phyloP scores from a whole-genome alignment of 2,329 filamentous ascomycete genomes.

The Verticillium klebahnii region DNA sequence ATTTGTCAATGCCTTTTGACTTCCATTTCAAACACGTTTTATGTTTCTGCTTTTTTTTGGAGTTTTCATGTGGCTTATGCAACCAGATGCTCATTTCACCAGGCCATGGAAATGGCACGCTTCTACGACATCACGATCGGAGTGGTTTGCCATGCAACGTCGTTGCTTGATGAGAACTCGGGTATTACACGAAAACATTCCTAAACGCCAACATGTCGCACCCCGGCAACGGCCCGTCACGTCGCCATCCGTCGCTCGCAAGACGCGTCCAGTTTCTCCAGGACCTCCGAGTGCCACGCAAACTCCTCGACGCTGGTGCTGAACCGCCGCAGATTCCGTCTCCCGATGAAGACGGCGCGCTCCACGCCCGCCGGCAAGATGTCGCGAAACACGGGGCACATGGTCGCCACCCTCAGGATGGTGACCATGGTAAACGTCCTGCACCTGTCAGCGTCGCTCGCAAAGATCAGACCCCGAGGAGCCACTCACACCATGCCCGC shows the following conservation, averaged over 20 bases:
- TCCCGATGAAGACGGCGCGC: slow-evolving; percentile 12
- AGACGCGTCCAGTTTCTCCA: slow-evolving; percentile 13
- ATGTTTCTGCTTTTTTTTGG: too few species aligned
- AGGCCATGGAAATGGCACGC: too few species aligned
- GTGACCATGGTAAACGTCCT: slow-evolving; percentile 22
- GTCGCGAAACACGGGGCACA: slow-evolving; percentile 8
- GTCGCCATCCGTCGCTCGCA: slow-evolving; percentile 3
- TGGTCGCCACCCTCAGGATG: slow-evolving; percentile 16
- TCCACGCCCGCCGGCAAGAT: slow-evolving; percentile 15
- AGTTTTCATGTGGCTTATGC: too few species aligned
- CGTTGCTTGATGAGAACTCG: too few species aligned
- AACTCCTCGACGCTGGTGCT: slow-evolving; percentile 16
- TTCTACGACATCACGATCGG: too few species aligned
- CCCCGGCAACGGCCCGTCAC: not conserved
- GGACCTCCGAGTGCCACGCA: slow-evolving; percentile 14
- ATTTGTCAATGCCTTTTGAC: too few species aligned
- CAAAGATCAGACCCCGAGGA: not conserved
- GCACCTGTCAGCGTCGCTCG: not conserved
- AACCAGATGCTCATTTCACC: too few species aligned
- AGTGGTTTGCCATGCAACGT: too few species aligned
- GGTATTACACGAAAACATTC: not conserved
- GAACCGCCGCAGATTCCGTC: slow-evolving; percentile 15
- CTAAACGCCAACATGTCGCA: too few species aligned
- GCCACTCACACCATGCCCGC: slow-evolving; percentile 25
- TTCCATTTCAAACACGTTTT: too few species aligned